These are phyloP conservation scores for Byssothecium circinans DNA, from an alignment of 2,329 filamentous ascomycete genomes.

Conservation along the genomic window DNA sequence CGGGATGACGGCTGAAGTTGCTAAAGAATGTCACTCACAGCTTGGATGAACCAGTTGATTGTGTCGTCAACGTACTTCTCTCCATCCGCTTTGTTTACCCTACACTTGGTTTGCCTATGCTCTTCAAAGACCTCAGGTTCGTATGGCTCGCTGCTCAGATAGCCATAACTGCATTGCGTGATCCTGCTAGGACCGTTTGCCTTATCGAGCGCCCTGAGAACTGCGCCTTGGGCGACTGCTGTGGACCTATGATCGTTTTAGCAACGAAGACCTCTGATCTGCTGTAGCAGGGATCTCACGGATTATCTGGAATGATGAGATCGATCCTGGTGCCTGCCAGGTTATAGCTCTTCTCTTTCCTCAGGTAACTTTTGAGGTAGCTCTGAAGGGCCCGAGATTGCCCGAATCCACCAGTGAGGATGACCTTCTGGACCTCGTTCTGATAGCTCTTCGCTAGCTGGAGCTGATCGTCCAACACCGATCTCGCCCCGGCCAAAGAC, in stretches of 20 bases:
- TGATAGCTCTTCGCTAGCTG: conserved; percentile 21
- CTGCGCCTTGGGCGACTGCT: conserved; percentile 34
- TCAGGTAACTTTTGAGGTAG: conserved; percentile 22
- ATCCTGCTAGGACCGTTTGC: conserved; percentile 26
- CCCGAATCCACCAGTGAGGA: conserved; percentile 39
- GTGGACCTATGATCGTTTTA: conserved; percentile 16
- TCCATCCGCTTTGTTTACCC: conserved; percentile 4
- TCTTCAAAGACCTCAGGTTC: not conserved
- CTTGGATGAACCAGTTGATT: conserved; percentile 4
- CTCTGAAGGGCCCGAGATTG: conserved; percentile 27
- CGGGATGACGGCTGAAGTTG: too few relatives aligned
- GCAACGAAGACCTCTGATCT: not conserved
- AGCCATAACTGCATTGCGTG: conserved; percentile 33
- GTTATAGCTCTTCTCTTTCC: conserved; percentile 1
- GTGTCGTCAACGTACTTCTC: conserved; percentile 5
- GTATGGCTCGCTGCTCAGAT: conserved; percentile 13
- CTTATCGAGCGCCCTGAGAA: conserved; percentile 35
- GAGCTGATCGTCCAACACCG: conserved; percentile 23
- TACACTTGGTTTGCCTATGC: conserved; percentile 1
- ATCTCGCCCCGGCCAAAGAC: conserved; percentile 13
- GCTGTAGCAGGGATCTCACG: conserved; percentile 2
- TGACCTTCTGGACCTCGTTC: conserved; percentile 26
- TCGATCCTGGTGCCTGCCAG: conserved; percentile 2
- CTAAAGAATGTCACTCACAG: not conserved
- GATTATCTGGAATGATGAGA: conserved; percentile 8